Evolutionary conservation across 2,329 filamentous ascomycete species (phyloP).

Genomic region (Colletotrichum cordylinicola): DNA sequence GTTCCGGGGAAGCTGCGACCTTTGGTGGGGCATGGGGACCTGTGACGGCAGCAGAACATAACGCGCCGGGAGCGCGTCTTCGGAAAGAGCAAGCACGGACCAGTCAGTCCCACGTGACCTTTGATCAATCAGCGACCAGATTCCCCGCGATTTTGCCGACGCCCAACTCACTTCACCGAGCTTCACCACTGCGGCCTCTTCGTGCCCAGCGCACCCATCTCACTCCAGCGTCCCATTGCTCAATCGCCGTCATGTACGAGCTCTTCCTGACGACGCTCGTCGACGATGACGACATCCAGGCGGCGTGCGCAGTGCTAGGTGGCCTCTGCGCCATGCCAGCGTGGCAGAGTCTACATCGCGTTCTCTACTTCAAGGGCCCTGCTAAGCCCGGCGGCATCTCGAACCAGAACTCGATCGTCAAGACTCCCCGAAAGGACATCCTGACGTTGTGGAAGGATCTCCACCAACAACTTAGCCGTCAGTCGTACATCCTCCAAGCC

Average conservation of each 20-base stretch:
- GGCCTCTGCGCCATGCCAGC: slow-evolving; percentile 64
- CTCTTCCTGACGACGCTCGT: slow-evolving; percentile 63
- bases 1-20: background rate
- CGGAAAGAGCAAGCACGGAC: background rate
- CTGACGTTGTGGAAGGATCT: slow-evolving; percentile 57
- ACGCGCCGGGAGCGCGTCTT: background rate
- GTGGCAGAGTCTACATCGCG: slow-evolving; percentile 53
- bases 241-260: slow-evolving; percentile 55
- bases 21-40: background rate
- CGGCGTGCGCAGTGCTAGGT: slow-evolving; percentile 57
- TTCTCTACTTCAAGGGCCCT: slow-evolving; percentile 60
- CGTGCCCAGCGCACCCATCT: background rate
- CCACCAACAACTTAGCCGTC: slow-evolving; percentile 58
- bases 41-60: background rate
- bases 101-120: background rate
- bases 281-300: slow-evolving; percentile 52
- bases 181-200: background rate
- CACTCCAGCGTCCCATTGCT: background rate
- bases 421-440: slow-evolving; percentile 34
- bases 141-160: background rate
- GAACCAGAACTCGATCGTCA: slow-evolving; percentile 37
- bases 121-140: background rate
- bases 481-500: slow-evolving; percentile 63
- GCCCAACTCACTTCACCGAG: background rate
- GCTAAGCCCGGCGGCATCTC: slow-evolving; percentile 50